phyloP scores from a whole-genome alignment of 2,329 filamentous ascomycete species.

The Phialophora tarda region DNA sequence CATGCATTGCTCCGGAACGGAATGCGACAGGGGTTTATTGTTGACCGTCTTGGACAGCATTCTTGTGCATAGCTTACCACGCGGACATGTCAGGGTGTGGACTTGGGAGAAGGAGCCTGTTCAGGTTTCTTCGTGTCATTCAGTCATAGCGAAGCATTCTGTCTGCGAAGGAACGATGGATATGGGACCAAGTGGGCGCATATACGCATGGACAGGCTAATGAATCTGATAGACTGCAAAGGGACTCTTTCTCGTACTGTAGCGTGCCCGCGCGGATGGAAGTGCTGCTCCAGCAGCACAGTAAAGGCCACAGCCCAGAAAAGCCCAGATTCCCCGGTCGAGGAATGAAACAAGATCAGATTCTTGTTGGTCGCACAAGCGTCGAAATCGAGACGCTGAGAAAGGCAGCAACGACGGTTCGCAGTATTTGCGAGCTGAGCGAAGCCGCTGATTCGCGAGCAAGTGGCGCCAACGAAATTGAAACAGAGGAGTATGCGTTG shows the following conservation, averaged over 20 bases:
- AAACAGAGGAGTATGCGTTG: background rate
- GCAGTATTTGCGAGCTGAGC: no score
- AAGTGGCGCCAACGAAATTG: constrained; percentile 1
- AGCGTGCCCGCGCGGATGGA: background rate
- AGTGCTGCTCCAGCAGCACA: background rate
- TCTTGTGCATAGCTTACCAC: background rate
- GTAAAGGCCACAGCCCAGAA: background rate
- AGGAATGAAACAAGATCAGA: background rate
- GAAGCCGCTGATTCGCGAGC: background rate
- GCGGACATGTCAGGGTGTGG: background rate
- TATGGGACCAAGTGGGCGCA: background rate
- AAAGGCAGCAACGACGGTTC: background rate
- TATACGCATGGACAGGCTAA: background rate
- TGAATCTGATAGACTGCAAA: background rate
- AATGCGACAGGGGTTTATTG: background rate
- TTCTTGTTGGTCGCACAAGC: background rate
- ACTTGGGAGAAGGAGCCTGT: background rate
- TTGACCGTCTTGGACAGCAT: background rate
- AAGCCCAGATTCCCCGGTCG: background rate
- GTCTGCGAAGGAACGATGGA: constrained; percentile 5
- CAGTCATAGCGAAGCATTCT: constrained; percentile 9
- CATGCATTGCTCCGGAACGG: constrained; percentile 8
- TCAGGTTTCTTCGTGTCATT: background rate
- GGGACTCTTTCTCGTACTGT: background rate
- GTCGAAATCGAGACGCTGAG: background rate